phyloP scores from a whole-genome alignment of 768 basidiomycete genomes.

The Leccinum variicolor region DNA sequence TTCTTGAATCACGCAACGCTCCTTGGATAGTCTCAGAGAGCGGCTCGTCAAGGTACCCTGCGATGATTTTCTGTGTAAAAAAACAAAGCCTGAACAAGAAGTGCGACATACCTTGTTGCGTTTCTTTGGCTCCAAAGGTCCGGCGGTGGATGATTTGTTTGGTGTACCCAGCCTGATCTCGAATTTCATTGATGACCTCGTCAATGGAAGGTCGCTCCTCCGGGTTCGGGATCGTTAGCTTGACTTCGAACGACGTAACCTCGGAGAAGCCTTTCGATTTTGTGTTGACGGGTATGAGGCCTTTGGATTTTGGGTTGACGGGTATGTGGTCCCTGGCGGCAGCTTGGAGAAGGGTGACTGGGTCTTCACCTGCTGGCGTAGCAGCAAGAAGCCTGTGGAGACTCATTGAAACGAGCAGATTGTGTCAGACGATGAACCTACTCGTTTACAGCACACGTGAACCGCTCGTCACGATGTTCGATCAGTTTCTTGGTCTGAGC shows the following conservation, averaged over 20 bases:
- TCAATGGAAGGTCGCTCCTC: constrained; percentile 56
- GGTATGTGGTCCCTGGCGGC: constrained; percentile 74
- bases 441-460: constrained; percentile 67
- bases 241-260: constrained; percentile 2
- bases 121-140: constrained; percentile 50
- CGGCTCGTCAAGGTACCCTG: constrained; percentile 50
- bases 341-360: constrained; percentile 57
- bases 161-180: constrained; percentile 59
- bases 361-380: constrained; percentile 50
- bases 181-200: constrained; percentile 55
- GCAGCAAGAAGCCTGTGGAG: constrained; percentile 54
- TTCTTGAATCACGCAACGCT: constrained; percentile 56
- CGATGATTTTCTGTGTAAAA: not conserved
- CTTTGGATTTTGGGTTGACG: constrained; percentile 44
- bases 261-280: constrained; percentile 6
- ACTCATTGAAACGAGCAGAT: not conserved
- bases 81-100: not conserved
- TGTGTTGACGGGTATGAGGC: constrained; percentile 62
- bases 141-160: constrained; percentile 64
- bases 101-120: constrained; percentile 43
- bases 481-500: constrained; percentile 65
- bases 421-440: constrained; percentile 28
- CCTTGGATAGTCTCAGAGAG: constrained; percentile 54
- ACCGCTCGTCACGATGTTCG: constrained; percentile 64
- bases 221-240: constrained; percentile 35